phyloP scores from a whole-genome alignment of 164 flowering plant genomes.

The Piper betle region DNA sequence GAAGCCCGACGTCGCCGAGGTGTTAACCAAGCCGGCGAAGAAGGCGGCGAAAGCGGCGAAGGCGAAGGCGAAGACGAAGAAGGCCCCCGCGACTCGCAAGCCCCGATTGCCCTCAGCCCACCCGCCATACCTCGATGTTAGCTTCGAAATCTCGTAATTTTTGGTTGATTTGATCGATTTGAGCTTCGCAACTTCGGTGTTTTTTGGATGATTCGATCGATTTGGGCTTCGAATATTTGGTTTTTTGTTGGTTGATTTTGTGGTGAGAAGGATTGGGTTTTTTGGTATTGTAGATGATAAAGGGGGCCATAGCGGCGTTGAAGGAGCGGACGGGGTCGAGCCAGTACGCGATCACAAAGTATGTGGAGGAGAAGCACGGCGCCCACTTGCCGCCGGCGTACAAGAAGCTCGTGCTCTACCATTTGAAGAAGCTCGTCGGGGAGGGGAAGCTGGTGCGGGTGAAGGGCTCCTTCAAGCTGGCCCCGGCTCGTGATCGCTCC shows the following conservation, averaged over 20 bases:
- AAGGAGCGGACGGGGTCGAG: constrained; percentile 74
- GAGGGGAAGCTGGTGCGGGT: constrained; percentile 47
- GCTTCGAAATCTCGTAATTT: not conserved
- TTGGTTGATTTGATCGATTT: not conserved
- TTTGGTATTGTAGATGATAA: constrained; percentile 33
- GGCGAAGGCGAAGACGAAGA: too few relatives aligned
- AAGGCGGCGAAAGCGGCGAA: not conserved
- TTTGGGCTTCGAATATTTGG: too few relatives aligned
- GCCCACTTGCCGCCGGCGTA: constrained; percentile 30
- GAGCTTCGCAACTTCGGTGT: not conserved
- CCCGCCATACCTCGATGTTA: constrained; percentile 43
- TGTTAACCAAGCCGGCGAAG: too few relatives aligned
- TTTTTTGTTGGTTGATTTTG: not conserved
- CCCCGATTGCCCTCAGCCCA: constrained; percentile 21
- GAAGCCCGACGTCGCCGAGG: too few relatives aligned
- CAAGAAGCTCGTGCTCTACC: constrained; percentile 35
- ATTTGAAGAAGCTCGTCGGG: constrained; percentile 40
- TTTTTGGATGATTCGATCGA: not conserved
- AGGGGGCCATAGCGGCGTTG: constrained; percentile 41
- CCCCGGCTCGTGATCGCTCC: constrained; percentile 9
- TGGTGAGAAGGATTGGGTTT: too few relatives aligned
- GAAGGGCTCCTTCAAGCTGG: constrained; percentile 47
- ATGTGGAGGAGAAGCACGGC: constrained; percentile 47
- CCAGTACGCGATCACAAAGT: constrained; percentile 56
- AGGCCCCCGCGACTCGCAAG: constrained; percentile 17